A percentile compares a stretch with the other conserved stretches of the same genome.
Evolutionary conservation across 805 yeast species (phyloP).

Genomic region (Sungouiozyma intestinalis): DNA sequence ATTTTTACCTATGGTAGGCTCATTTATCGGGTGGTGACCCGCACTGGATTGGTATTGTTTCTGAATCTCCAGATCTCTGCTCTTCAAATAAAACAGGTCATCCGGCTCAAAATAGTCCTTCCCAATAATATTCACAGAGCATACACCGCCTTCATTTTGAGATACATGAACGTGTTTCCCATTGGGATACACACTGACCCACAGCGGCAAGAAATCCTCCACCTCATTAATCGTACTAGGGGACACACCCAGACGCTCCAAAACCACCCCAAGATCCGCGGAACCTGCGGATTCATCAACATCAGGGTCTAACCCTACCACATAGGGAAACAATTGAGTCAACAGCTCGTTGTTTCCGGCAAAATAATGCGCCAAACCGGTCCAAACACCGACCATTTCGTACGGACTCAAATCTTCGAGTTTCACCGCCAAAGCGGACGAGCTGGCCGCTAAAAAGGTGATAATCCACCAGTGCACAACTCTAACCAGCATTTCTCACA

Average conservation of each 20-base stretch:
- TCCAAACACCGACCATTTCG: not conserved
- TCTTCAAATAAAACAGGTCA: conserved; percentile 71
- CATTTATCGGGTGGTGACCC: too few species aligned
- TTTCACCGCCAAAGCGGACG: not conserved
- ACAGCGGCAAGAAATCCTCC: conserved; percentile 8
- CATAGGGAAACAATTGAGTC: conserved; percentile 8
- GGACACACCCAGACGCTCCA: not conserved
- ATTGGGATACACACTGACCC: conserved; percentile 12
- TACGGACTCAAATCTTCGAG: not conserved
- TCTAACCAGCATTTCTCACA: too few species aligned
- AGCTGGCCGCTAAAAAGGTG: too few species aligned
- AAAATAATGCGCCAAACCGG: not conserved
- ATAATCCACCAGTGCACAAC: too few species aligned
- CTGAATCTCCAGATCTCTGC: conserved; percentile 30
- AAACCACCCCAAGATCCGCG: conserved; percentile 5
- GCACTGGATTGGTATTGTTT: conserved; percentile 6
- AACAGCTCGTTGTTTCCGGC: conserved; percentile 4
- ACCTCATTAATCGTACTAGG: not conserved
- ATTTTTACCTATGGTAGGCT: conserved; percentile 50
- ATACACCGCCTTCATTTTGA: conserved; percentile 9
- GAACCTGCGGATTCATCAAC: conserved; percentile 2
- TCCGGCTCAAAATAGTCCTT: conserved; percentile 48
- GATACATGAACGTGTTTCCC: conserved; percentile 12
- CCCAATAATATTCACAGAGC: conserved; percentile 19
- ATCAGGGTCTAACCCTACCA: conserved; percentile 5